Base-by-base conservation (phyloP, 495 filamentous ascomycete species). In the Sphaerosporella brunnea region DNA sequence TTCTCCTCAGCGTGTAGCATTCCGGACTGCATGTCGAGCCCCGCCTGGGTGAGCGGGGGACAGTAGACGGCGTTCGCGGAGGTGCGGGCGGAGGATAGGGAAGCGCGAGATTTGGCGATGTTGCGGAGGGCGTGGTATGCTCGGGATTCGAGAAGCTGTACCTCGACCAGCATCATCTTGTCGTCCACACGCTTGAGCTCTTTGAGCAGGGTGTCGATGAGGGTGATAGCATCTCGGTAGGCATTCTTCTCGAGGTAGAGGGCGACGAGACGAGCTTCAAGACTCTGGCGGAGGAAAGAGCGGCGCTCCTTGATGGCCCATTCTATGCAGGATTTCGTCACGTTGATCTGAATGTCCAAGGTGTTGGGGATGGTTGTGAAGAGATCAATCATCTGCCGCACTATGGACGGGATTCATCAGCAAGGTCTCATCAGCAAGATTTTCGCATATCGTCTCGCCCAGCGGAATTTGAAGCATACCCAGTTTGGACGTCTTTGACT, bases 61-160 rank as follows among this genome's bases (percentile, higher is more conserved):
- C 84, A 94, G 69, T 99, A 99, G 48, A 96, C 92, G 21, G 84
- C 87, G 24, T 93, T 90, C 36, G 90, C 90, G 42, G 80, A 87
- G 35, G 90, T 99, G 54, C 90, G 78, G 24, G 90, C 86, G 48
- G 82, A 85, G 10, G 92, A 96, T 23, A 99, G 73, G 32, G 92
- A 88, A 25, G 90, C 92, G 52, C 90, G 85, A 40, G 82, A 90
- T 69, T 99, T 99, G 52, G 87, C 73, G 58, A 92, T 79, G 67
- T 99, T 99, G 50, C 90, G 88, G 32, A 99, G 73, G 15, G 90
- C 92, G 65, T 96, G 92, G 65, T 96, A 99, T 53, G 94, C 86
- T 36, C 85, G 78, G 30, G 86, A 94, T 65, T 99, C 90, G 40
- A 96, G 76, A 30, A 99, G 75, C 66, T 99, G 90, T 45, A 99